These are phyloP conservation scores for Chlamydomonas sp. DNA, from an alignment of 139 green algal species.

Conservation along the genomic window DNA sequence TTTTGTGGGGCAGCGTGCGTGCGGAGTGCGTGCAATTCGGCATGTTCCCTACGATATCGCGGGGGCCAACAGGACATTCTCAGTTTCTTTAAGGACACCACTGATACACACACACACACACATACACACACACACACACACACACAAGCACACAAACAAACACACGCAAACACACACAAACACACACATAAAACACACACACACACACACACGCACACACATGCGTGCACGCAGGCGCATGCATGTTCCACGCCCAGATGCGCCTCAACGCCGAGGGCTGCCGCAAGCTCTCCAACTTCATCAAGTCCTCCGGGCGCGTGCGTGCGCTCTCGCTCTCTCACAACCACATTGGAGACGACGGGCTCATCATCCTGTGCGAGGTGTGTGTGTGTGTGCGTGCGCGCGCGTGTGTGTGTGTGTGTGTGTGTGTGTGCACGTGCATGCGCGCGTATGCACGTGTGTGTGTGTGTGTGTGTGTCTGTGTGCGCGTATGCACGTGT, in stretches of 20 bases:
- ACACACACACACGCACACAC: no score
- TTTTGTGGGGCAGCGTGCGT: no score
- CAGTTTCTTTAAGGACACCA: no score
- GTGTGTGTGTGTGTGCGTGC: neutral
- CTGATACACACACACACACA: neutral
- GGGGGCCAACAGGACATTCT: no score
- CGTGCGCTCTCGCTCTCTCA: constrained; percentile 40
- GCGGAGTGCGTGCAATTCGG: no score
- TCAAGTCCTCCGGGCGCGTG: constrained; percentile 25
- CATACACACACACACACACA: constrained; percentile 1
- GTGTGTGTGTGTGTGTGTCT: neutral
- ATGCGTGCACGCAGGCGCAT: no score
- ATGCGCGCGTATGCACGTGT: neutral
- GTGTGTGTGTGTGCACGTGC: neutral
- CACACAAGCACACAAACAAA: no score
- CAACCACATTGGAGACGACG: constrained; percentile 36
- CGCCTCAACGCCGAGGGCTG: constrained; percentile 38
- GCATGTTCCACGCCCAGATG: constrained; percentile 52
- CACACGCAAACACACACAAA: no score
- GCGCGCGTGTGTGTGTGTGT: neutral
- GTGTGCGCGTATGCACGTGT: neutral
- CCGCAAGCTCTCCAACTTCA: constrained; percentile 38
- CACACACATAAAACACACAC: no score
- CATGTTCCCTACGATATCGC: no score
- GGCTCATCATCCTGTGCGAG: neutral